Conservation (phyloP, 2,329 filamentous ascomycete species). For the Berkeleyomyces basicola region DNA sequence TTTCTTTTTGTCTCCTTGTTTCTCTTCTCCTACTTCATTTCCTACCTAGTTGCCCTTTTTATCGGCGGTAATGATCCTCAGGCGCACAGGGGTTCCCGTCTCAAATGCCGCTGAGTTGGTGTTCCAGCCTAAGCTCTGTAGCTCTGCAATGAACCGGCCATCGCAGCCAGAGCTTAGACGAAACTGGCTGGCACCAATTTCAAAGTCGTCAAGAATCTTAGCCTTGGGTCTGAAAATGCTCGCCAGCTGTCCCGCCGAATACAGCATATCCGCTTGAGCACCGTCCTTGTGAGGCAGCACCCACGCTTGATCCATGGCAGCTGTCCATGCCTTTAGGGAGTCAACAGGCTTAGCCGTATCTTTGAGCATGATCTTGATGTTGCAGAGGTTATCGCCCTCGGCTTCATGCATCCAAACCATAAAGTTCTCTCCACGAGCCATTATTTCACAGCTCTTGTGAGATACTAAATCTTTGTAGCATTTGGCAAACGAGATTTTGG, state of each 20-base stretch:
- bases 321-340: constrained; percentile 23
- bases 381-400: constrained; percentile 13
- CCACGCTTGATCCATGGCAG: constrained; percentile 24
- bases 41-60: constrained; percentile 4
- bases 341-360: constrained; percentile 19
- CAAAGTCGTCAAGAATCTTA: neutral
- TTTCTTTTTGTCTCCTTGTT: neutral
- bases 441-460: constrained; percentile 19
- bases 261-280: neutral
- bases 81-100: constrained; percentile 22
- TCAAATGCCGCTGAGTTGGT: constrained; percentile 23
- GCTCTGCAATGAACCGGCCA: constrained; percentile 18
- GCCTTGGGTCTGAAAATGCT: neutral
- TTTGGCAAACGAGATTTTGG: constrained; percentile 25
- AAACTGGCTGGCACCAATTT: neutral
- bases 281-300: constrained; percentile 16
- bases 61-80: constrained; percentile 14
- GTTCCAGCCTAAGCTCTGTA: constrained; percentile 22
- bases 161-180: constrained; percentile 7
- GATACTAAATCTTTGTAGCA: constrained; percentile 26
- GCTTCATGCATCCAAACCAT: constrained; percentile 6
- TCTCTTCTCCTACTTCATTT: no score
- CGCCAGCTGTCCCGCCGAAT: neutral
- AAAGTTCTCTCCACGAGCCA: constrained; percentile 15
- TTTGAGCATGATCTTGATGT: constrained; percentile 24